A percentile compares a stretch with the other conserved stretches of the same genome.
phyloP scores from a whole-genome alignment of 495 filamentous ascomycete genomes.

The Penicillium arizonense region DNA sequence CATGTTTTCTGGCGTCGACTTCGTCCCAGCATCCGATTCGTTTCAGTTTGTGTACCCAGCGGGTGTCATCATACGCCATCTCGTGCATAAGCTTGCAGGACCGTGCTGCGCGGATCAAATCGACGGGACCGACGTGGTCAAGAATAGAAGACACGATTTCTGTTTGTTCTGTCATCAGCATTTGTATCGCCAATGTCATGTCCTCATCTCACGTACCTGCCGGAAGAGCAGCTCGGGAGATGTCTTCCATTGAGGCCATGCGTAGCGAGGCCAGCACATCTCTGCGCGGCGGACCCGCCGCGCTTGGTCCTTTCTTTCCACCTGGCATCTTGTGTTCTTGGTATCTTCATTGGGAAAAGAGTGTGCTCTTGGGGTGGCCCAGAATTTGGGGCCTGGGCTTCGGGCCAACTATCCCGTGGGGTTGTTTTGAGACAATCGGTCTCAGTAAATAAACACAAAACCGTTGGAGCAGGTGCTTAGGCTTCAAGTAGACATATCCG shows the following conservation, averaged over 20 bases:
- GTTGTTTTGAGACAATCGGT: background rate
- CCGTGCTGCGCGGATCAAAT: conserved; percentile 82
- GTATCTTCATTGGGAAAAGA: conserved; percentile 33
- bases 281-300: conserved; percentile 47
- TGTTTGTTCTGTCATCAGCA: conserved; percentile 29
- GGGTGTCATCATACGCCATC: conserved; percentile 98
- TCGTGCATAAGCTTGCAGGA: conserved; percentile 87
- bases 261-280: conserved; percentile 72
- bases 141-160: conserved; percentile 89
- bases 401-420: conserved; percentile 2
- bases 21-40: conserved; percentile 94
- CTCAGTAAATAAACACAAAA: background rate
- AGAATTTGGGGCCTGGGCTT: background rate
- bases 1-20: conserved; percentile 71
- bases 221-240: conserved; percentile 71
- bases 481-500: background rate
- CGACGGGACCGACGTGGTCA: conserved; percentile 80
- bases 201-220: conserved; percentile 56
- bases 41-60: conserved; percentile 84
- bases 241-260: conserved; percentile 70
- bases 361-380: conserved; percentile 7
- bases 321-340: conserved; percentile 52
- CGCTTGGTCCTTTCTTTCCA: conserved; percentile 58
- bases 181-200: background rate
- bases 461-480: background rate